Evolutionary conservation across 345 rosid species (phyloP).

Genomic region (Rhizophora mangle): DNA sequence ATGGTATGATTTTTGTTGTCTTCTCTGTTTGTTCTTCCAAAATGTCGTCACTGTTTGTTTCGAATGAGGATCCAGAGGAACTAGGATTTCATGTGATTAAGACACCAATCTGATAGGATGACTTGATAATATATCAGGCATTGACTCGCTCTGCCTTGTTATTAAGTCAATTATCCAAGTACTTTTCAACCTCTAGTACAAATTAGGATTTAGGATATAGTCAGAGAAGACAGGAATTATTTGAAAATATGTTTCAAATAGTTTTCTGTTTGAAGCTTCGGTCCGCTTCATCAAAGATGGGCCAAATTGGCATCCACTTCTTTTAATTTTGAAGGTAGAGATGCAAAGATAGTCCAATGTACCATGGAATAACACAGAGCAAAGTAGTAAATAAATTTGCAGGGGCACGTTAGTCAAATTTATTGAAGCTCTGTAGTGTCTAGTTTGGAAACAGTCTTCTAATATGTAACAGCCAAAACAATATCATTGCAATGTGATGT

Average conservation of each 20-base stretch:
- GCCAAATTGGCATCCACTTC: no score
- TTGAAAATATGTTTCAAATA: no score
- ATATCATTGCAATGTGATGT: no score
- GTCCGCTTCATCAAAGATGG: not conserved
- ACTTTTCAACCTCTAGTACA: not conserved
- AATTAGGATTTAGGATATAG: not conserved
- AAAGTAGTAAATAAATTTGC: no score
- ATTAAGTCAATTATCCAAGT: not conserved
- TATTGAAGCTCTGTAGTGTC: no score
- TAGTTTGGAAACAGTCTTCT: no score
- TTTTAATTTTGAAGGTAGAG: no score
- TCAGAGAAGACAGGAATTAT: not conserved
- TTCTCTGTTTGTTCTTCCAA: not conserved
- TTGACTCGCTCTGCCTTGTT: not conserved
- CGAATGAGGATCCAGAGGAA: not conserved
- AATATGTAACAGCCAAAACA: no score
- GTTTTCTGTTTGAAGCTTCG: not conserved
- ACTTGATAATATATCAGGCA: not conserved
- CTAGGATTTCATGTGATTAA: not conserved
- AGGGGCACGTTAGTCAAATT: no score
- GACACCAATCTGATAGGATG: not conserved
- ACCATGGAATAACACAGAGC: no score
- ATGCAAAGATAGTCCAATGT: no score
- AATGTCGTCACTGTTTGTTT: not conserved
- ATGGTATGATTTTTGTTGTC: constrained; percentile 47